Evolutionary conservation across 306 rosid species (phyloP), one percentile per base, ranked within the genome.

Genomic region (Betula pendula): DNA sequence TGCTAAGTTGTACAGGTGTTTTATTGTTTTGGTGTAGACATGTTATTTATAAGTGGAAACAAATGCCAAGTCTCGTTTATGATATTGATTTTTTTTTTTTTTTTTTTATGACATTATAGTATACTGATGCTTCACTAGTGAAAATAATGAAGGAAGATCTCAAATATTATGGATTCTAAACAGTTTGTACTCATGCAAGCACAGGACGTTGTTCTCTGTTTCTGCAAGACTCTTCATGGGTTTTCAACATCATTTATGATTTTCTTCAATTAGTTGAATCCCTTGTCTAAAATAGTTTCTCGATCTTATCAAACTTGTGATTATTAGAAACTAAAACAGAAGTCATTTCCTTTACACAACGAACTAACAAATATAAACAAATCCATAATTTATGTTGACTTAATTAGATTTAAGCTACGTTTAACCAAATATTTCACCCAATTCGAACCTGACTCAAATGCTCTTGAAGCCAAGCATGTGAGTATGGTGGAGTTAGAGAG

Each of bases 341-440:
- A 77, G 73, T 75, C 82, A 76, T 81, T 69, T 69, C 49, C 71
- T 83, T 85, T 78, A 71, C 87, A 77, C 82, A 71, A 67, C n/a
- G 68, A 75, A 58, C 82, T 80, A 81, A 81, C 47, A 72, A 85
- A 74, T 65, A 19, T 73, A 52, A 74, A 79, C 62, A 33, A 71
- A 79, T 52, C 79, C 50, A 63, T 78, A 80, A n/a, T 71, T 71
- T 76, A 67, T 67, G 52, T 44, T 33, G 53, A 60, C 76, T 56
- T 29, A 87, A 83, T 84, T 81, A 44, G 78, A 77, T 84, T 83
- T 73, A 85, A 85, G 88, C 87, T 86, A 80, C 70, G 75, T 79
- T 84, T 70, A 92, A 94, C 97, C 89, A 62, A 87, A 85, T 78
- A 84, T 66, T 53, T 85, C 89, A 90, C 96, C 97, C 43, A 67